These are phyloP conservation scores for Metschnikowia reukaufii DNA, from an alignment of 805 yeast species.

Conservation along the genomic window DNA sequence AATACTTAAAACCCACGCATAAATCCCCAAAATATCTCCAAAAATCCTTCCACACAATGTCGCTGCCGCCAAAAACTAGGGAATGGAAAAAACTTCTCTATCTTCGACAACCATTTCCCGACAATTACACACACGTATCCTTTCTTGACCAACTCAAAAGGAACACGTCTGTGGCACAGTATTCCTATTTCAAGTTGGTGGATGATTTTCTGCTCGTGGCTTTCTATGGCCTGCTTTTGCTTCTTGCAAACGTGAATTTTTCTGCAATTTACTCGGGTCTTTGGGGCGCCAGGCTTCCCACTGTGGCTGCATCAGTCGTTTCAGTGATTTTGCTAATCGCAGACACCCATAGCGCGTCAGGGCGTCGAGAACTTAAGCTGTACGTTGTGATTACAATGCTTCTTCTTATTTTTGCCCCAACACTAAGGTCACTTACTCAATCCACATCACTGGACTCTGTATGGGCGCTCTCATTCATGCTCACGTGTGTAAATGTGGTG, in stretches of 20 bases:
- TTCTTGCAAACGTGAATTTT: slow-evolving; percentile 68
- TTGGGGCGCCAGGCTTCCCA: slow-evolving; percentile 52
- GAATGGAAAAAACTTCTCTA: slow-evolving; percentile 83
- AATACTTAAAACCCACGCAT: too few species aligned
- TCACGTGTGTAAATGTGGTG: slow-evolving; percentile 65
- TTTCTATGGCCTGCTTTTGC: slow-evolving; percentile 62
- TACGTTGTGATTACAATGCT: slow-evolving; percentile 67
- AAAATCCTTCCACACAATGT: not conserved
- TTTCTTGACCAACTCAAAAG: slow-evolving; percentile 79
- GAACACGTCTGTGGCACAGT: slow-evolving; percentile 69
- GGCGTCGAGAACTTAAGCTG: slow-evolving; percentile 33
- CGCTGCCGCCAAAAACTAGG: not conserved
- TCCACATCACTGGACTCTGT: slow-evolving; percentile 92
- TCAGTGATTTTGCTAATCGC: slow-evolving; percentile 7
- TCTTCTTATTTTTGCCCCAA: slow-evolving; percentile 81
- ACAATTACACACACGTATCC: slow-evolving; percentile 81
- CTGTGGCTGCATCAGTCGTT: slow-evolving; percentile 26
- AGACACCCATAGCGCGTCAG: slow-evolving; percentile 7
- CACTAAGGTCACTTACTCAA: slow-evolving; percentile 79
- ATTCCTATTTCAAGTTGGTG: slow-evolving; percentile 63
- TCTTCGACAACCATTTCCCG: slow-evolving; percentile 83
- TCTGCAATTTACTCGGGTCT: slow-evolving; percentile 51
- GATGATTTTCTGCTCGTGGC: slow-evolving; percentile 69
- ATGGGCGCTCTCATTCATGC: slow-evolving; percentile 87
- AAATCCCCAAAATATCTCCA: not conserved